Percentiles rank a stretch among this genome's conserved stretches.
Conservation (phyloP, 2,329 filamentous ascomycete genomes). For the Phyllosticta capitalensis region DNA sequence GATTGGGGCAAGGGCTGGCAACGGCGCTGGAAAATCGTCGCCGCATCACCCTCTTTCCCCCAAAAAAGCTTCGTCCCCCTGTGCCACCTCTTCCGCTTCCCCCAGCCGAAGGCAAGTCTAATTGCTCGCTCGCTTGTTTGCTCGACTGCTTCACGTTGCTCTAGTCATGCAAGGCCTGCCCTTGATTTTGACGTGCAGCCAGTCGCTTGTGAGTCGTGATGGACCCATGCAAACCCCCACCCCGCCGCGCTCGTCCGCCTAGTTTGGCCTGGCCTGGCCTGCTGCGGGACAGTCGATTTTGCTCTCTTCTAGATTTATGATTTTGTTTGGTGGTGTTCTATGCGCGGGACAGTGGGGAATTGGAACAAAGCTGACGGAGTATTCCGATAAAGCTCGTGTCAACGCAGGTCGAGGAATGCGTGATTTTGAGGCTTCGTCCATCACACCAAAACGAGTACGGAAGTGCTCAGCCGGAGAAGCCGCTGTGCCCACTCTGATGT, state of each 20-base stretch:
- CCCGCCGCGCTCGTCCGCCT: not conserved
- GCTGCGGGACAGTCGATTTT: not conserved
- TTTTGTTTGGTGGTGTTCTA: not conserved
- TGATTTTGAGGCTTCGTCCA: not conserved
- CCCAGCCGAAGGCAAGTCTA: not conserved
- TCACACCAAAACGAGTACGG: not conserved
- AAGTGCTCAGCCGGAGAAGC: slow-evolving; percentile 8
- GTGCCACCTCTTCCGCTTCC: not conserved
- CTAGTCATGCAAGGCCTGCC: not conserved
- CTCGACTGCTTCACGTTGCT: not conserved
- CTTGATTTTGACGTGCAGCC: not conserved
- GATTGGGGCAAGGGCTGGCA: not conserved
- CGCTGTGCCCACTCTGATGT: slow-evolving; percentile 5
- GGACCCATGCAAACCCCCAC: not conserved
- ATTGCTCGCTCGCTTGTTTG: not conserved
- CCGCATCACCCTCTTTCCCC: not conserved
- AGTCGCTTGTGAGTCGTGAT: not conserved
- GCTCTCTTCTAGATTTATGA: not conserved
- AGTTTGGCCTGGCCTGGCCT: not conserved
- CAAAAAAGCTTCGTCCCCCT: not conserved
- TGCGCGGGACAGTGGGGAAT: not conserved
- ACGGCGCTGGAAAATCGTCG: not conserved
- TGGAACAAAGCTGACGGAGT: not conserved
- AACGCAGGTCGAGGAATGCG: not conserved
- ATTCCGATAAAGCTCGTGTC: not conserved